Evolutionary conservation across 805 yeast genomes (phyloP).

Genomic region (Starmerella scarabaei): DNA sequence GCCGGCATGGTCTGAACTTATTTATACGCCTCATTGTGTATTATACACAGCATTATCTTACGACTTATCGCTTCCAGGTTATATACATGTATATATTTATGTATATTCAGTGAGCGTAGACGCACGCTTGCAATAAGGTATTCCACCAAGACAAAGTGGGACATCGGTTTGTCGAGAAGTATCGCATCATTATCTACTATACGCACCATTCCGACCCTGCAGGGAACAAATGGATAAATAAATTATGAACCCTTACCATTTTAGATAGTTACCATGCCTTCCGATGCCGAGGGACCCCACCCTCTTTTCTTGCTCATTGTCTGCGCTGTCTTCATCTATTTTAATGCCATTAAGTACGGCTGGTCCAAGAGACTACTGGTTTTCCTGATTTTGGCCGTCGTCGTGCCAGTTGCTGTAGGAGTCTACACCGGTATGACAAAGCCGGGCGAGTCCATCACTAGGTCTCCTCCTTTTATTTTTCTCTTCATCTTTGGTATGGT

Average conservation of each 20-base stretch:
- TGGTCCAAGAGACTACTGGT: neutral
- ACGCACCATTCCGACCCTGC: too few relatives aligned
- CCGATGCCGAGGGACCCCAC: neutral
- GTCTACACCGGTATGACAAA: slow-evolving; percentile 24
- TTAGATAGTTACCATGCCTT: neutral
- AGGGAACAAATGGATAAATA: too few relatives aligned
- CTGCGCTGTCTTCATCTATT: slow-evolving; percentile 1
- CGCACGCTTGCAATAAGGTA: too few relatives aligned
- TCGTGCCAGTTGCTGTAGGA: neutral
- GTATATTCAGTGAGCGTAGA: too few relatives aligned
- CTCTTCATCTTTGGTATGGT: neutral
- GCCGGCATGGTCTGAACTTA: neutral
- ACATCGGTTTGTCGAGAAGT: too few relatives aligned
- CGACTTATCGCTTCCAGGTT: too few relatives aligned
- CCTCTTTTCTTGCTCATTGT: slow-evolving; percentile 3
- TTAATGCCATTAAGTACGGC: slow-evolving; percentile 1
- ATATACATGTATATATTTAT: too few relatives aligned
- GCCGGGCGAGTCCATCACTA: neutral
- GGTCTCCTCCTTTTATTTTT: neutral
- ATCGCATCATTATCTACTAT: too few relatives aligned
- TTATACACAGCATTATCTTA: too few relatives aligned
- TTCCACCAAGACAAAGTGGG: too few relatives aligned
- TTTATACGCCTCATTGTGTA: too few relatives aligned
- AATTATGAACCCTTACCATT: too few relatives aligned
- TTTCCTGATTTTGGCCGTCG: neutral